A percentile compares a stretch with the other conserved stretches of the same genome.
phyloP scores from a whole-genome alignment of 306 rosid genomes.

The Malus sieversii region DNA sequence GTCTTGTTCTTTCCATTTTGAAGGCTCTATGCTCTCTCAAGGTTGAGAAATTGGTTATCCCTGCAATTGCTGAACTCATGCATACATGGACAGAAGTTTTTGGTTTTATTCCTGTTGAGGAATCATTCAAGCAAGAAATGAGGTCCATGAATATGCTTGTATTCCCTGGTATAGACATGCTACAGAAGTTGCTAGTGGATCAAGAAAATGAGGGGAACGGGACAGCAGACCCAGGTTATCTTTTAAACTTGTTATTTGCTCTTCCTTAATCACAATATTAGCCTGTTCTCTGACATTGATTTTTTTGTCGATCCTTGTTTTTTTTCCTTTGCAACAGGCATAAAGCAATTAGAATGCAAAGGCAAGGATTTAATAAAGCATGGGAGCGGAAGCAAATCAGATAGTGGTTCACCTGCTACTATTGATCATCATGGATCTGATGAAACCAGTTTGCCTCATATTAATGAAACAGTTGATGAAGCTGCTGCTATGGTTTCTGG shows the following conservation, averaged over 20 bases:
- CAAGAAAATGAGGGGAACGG: conserved; percentile 44
- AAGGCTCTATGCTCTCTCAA: conserved; percentile 70
- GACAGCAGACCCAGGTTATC: conserved; percentile 28
- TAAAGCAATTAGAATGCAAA: conserved; percentile 32
- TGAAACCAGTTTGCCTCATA: conserved; percentile 28
- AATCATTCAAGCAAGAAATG: conserved; percentile 68
- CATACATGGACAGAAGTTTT: conserved; percentile 77
- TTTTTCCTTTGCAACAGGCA: conserved; percentile 27
- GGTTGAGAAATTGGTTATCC: conserved; percentile 86
- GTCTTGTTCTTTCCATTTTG: conserved; percentile 17
- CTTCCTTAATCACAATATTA: neutral
- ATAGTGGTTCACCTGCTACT: conserved; percentile 34
- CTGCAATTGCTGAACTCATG: conserved; percentile 84
- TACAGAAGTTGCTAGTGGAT: conserved; percentile 61
- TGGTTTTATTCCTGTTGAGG: conserved; percentile 72
- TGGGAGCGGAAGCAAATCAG: conserved; percentile 19
- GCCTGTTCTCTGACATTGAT: conserved; percentile 7
- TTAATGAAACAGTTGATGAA: conserved; percentile 33
- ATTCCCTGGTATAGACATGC: conserved; percentile 97
- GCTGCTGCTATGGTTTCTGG: conserved; percentile 21
- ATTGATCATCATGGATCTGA: conserved; percentile 38
- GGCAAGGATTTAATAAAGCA: conserved; percentile 26
- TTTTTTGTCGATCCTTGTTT: conserved; percentile 1
- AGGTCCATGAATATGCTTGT: conserved; percentile 78
- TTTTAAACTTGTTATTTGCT: neutral